Evolutionary conservation across 768 basidiomycete genomes (phyloP).

Genomic region (Boletus patriciae): DNA sequence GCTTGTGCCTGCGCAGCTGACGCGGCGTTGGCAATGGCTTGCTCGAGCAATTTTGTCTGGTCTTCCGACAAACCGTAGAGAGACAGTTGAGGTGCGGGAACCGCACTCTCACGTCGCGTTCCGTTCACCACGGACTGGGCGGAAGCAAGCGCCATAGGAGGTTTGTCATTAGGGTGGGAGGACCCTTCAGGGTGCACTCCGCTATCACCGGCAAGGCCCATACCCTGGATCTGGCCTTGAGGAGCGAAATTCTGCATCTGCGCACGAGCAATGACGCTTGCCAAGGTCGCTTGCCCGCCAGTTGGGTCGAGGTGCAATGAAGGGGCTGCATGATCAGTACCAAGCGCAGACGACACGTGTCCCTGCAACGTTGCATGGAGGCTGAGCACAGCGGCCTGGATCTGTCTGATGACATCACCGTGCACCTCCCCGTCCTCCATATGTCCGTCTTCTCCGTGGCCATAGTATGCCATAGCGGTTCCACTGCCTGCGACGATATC

Average conservation of each 20-base stretch:
- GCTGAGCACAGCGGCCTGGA: constrained; percentile 52
- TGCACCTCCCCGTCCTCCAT: constrained; percentile 66
- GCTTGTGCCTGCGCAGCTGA: constrained; percentile 76
- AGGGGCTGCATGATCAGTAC: constrained; percentile 36
- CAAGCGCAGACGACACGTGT: constrained; percentile 57
- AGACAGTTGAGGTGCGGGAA: constrained; percentile 47
- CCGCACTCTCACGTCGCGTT: constrained; percentile 4
- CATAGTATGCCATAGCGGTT: constrained; percentile 6
- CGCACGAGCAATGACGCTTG: constrained; percentile 71
- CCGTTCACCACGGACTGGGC: constrained; percentile 8
- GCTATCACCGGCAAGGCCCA: neutral
- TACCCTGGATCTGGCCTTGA: constrained; percentile 14
- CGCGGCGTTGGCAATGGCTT: constrained; percentile 73
- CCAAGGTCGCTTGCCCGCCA: constrained; percentile 64
- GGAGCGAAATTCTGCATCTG: constrained; percentile 49
- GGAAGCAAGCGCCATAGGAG: constrained; percentile 4
- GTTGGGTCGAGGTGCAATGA: constrained; percentile 43
- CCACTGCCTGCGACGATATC: constrained; percentile 48
- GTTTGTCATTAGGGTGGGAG: constrained; percentile 2
- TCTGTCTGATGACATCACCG: constrained; percentile 44
- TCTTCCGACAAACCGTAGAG: constrained; percentile 73
- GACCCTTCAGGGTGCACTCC: constrained; percentile 17
- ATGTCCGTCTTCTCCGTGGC: constrained; percentile 25
- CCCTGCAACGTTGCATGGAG: constrained; percentile 57
- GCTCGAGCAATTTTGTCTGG: constrained; percentile 65